Percentiles rank a stretch among this genome's conserved stretches.
Evolutionary conservation across 108 stramenopile species (phyloP).

Genomic region (Nannochloropsis granulata): DNA sequence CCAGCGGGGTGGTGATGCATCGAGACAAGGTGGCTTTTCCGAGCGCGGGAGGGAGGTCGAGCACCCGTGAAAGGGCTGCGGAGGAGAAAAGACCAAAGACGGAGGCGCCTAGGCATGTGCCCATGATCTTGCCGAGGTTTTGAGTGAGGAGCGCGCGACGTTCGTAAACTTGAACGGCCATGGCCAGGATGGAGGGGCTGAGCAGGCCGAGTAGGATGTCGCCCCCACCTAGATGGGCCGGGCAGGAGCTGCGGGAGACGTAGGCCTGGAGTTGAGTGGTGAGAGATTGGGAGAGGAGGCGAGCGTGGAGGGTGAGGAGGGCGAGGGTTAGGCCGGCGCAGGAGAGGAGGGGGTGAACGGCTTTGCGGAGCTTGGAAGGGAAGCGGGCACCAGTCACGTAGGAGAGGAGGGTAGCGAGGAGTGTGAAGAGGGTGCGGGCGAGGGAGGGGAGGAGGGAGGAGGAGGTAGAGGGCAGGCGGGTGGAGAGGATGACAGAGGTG

Average conservation of each 20-base stretch:
- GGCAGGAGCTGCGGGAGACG: neutral
- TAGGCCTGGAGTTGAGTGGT: neutral
- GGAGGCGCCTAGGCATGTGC: neutral
- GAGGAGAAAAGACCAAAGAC: neutral
- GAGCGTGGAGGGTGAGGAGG: neutral
- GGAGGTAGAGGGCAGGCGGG: neutral
- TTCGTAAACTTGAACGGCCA: constrained; percentile 26
- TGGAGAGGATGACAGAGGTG: neutral
- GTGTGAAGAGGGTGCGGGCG: neutral
- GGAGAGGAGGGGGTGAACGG: constrained; percentile 18
- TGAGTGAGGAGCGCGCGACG: neutral
- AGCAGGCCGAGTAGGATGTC: constrained; percentile 20
- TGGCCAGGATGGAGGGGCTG: constrained; percentile 15
- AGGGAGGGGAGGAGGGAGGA: neutral
- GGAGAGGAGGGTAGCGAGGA: constrained; percentile 4
- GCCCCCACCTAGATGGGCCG: constrained; percentile 13
- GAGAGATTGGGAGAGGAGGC: neutral
- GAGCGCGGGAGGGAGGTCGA: constrained; percentile 43
- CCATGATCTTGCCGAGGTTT: neutral
- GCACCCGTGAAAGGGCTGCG: neutral
- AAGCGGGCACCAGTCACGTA: constrained; percentile 10
- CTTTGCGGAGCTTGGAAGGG: neutral
- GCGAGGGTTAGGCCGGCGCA: constrained; percentile 14
- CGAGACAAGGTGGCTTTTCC: constrained; percentile 52
- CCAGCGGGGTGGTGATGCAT: constrained; percentile 69